Evolutionary conservation across 2,329 filamentous ascomycete genomes (phyloP).

Genomic region (Epichloe bromicola): DNA sequence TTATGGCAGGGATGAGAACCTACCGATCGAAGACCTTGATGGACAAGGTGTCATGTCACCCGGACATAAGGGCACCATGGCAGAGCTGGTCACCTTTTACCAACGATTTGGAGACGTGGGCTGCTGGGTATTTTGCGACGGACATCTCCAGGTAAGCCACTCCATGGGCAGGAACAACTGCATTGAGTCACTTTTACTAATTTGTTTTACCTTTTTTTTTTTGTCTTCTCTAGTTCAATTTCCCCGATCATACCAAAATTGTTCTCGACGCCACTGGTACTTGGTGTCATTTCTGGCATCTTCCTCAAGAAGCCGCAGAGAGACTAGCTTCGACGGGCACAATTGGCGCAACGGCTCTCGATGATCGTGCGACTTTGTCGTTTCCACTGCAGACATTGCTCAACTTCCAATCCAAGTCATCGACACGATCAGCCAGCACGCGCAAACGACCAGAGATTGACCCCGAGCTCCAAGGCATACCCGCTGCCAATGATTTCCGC

Average conservation of each 20-base stretch:
- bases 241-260: slow-evolving; percentile 78
- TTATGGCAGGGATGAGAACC: slow-evolving; percentile 58
- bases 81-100: slow-evolving; percentile 63
- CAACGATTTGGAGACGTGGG: slow-evolving; percentile 71
- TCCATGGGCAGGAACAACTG: neutral
- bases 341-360: slow-evolving; percentile 57
- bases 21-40: slow-evolving; percentile 32
- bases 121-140: slow-evolving; percentile 70
- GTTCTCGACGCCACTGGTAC: slow-evolving; percentile 63
- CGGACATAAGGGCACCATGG: slow-evolving; percentile 24
- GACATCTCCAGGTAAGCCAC: slow-evolving; percentile 53
- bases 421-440: slow-evolving; percentile 31
- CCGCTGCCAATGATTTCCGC: slow-evolving; percentile 59
- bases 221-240: slow-evolving; percentile 51
- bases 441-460: slow-evolving; percentile 48
- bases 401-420: slow-evolving; percentile 45
- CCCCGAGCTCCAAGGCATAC: slow-evolving; percentile 48
- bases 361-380: slow-evolving; percentile 57
- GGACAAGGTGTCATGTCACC: slow-evolving; percentile 25
- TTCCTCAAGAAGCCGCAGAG: slow-evolving; percentile 56
- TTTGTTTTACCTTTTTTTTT: neutral
- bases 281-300: slow-evolving; percentile 66
- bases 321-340: slow-evolving; percentile 51
- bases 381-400: slow-evolving; percentile 62
- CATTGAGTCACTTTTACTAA: neutral